These are phyloP conservation scores for Mortierella sp. DNA, from an alignment of 371 early-diverging fungal species.

Conservation along the genomic window DNA sequence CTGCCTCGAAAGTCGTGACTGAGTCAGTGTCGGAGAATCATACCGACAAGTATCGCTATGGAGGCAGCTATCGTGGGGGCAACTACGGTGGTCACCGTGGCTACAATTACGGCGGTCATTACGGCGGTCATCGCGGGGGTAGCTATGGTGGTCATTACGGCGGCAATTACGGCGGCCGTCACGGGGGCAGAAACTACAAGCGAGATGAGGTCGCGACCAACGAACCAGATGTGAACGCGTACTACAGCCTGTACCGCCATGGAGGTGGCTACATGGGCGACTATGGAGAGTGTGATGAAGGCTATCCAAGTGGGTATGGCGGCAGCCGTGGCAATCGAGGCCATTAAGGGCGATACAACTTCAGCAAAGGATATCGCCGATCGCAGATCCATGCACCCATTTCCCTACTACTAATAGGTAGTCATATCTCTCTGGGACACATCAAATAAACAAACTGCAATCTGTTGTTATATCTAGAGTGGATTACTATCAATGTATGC, in stretches of 20 bases:
- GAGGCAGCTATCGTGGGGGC: background rate
- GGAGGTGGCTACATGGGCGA: too few species aligned
- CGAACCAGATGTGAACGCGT: background rate
- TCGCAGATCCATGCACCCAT: too few species aligned
- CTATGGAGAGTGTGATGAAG: too few species aligned
- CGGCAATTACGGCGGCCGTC: background rate
- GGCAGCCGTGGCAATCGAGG: too few species aligned
- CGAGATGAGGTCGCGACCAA: background rate
- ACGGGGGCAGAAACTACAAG: background rate
- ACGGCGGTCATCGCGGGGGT: background rate
- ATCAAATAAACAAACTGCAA: too few species aligned
- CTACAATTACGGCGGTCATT: background rate
- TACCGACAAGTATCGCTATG: background rate
- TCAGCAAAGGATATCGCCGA: too few species aligned
- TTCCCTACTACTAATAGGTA: too few species aligned
- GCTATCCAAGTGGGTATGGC: too few species aligned
- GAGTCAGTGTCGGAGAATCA: background rate
- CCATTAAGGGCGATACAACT: too few species aligned
- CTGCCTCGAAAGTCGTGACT: background rate
- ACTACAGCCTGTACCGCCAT: constrained; percentile 1
- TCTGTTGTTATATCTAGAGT: too few species aligned
- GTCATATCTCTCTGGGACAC: too few species aligned
- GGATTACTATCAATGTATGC: too few species aligned
- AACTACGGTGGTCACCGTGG: background rate
- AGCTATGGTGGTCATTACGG: background rate